Evolutionary conservation across 1,139 yeast genomes (phyloP), one percentile per base, ranked within the genome.

Genomic region (Blastobotrys illinoisensis): DNA sequence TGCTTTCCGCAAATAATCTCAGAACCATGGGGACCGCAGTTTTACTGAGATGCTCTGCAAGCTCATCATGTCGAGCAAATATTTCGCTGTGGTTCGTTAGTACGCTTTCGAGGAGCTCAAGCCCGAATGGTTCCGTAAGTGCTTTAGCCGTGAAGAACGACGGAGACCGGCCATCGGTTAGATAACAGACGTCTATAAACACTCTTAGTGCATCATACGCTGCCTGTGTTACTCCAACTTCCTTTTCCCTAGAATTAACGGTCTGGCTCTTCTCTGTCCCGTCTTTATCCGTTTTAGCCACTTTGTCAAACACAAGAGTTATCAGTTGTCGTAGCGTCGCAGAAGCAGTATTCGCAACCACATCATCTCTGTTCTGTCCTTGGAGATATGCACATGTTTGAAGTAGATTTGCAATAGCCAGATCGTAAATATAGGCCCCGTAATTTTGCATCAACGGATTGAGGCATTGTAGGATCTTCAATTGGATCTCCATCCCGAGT

Each of bases 271-370:
- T 47, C 16, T 44, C 40, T 19, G 21, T 23, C 1, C 19, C 24
- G 11, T 53, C 53, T 43, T 65, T 67, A 50, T 76, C 79, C 51
- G 74, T 78, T 2, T 70, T 73, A 14, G 67, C 69, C 2, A 82
- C 79, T 55, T 83, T 79, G 56, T 90, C 97, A 67, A 85, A 91
- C 0, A 89, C 79, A 44, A 86, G 81, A 45, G 86, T 81, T 51
- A 90, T 79, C 48, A 93, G 72, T 67, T 93, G 98, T 61, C 90
- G 95, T 49, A 90, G 78, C 1, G 98, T 89, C 1, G 98, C 99
- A 49, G 89, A 83, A 0, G 97, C 97, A 0, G 98, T 88, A 62
- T 90, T 91, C n/a, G 82, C 78, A 2, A 93, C 96, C 59, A 88
- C 87, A 0, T 87, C 82, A 3, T 85, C 79, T 62, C 86, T 86